A percentile compares a stretch with the other conserved stretches of the same genome.
Conservation (phyloP, 805 yeast species). For the Hanseniaspora valbyensis region DNA sequence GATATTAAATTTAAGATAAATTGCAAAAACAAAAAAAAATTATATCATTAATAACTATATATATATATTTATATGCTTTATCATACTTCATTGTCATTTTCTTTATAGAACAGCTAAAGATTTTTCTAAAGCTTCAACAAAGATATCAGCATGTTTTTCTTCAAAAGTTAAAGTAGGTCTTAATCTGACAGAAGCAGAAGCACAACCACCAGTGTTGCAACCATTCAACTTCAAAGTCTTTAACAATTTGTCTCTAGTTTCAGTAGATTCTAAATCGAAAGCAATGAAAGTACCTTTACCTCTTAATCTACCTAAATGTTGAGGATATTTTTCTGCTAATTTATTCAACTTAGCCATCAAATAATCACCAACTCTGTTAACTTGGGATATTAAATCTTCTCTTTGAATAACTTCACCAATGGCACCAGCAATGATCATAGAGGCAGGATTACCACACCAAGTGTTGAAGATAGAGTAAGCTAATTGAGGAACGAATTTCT, state of each 20-base stretch:
- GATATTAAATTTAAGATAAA: too few species aligned
- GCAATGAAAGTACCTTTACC: slow-evolving; percentile 63
- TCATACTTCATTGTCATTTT: not conserved
- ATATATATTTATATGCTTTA: too few species aligned
- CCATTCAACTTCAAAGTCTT: slow-evolving; percentile 40
- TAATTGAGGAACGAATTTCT: slow-evolving; percentile 45
- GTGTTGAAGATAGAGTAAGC: slow-evolving; percentile 66
- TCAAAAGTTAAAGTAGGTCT: slow-evolving; percentile 58
- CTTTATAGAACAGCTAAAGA: slow-evolving; percentile 25
- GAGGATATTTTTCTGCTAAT: slow-evolving; percentile 31
- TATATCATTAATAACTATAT: not conserved
- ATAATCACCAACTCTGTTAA: slow-evolving; percentile 45
- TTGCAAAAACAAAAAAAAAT: not conserved
- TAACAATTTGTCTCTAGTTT: slow-evolving; percentile 39
- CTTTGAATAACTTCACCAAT: slow-evolving; percentile 45
- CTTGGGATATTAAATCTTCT: slow-evolving; percentile 38
- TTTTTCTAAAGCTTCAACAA: slow-evolving; percentile 34
- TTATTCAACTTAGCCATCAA: slow-evolving; percentile 35
- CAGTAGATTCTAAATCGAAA: slow-evolving; percentile 41
- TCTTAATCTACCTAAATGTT: slow-evolving; percentile 39
- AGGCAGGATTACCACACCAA: slow-evolving; percentile 70
- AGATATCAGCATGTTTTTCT: slow-evolving; percentile 48
- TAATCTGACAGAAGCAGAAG: slow-evolving; percentile 46
- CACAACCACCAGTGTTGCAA: slow-evolving; percentile 60
- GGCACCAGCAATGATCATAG: slow-evolving; percentile 51